Evolutionary conservation across 2,329 filamentous ascomycete species (phyloP), one percentile per base, ranked within the genome.

Genomic region (Aureobasidium sp.): DNA sequence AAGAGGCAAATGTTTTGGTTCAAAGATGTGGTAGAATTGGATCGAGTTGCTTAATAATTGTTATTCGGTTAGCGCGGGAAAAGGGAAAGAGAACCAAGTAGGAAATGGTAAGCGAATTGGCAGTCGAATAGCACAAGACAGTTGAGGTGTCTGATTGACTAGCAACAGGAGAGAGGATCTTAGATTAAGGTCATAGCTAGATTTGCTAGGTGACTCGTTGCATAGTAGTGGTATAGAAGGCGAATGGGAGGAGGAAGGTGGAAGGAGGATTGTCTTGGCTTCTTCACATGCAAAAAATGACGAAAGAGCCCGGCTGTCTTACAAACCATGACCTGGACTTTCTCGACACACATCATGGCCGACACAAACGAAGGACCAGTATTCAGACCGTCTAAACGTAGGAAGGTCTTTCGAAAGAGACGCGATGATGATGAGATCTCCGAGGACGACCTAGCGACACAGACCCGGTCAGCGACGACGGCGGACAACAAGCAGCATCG

Each of bases 361-460:
- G 46, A 60, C 36, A 43, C 46, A 8, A 50, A 74, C 68, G 3
- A 78, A 32, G 68, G 69, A 50, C 67, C 76, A 7, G 64, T 78
- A 13, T 81, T 82, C 66, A 74, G 80, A 36, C 74, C 79, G 17
- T 74, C 74, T 8, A 83, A 83, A 71, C 76, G 77, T 61, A 74
- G 79, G 64, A 83, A 81, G 67, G 77, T 80, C 59, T 72, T 79
- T 65, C 78, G 80, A 61, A 79, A 77, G 66, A 76, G 79, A 57
- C 61, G 66, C 29, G 69, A 71, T 9, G 69, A 68, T 24, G 69
- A 70, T 29, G 67, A 47, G 8, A n/a, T 9, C 13, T 36, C 51
- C 12, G 44, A 50, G 7, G 44, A 12, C 44, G 46, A 32, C 10
- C 39, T 44, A 34, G 34, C 43, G 43, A 44, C 47, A 17, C 53